A percentile compares a stretch with the other conserved stretches of the same genome.
phyloP scores from a whole-genome alignment of 1,284 basidiomycete species.

The Wallemia ichthyophaga region DNA sequence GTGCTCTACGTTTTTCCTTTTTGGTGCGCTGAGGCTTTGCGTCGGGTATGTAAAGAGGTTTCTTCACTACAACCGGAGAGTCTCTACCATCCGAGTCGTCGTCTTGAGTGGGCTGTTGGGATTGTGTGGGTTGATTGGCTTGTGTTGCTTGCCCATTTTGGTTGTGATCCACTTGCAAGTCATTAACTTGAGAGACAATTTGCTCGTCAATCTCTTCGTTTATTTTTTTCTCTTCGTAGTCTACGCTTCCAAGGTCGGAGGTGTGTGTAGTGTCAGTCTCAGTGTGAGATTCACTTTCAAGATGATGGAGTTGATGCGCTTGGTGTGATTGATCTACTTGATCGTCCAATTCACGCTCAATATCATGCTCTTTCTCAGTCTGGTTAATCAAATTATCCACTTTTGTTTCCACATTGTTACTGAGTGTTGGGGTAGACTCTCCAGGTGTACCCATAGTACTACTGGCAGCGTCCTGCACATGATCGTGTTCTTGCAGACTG shows the following conservation, averaged over 20 bases:
- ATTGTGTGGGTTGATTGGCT: no score
- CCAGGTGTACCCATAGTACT: background rate
- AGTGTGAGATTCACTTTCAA: background rate
- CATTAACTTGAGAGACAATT: background rate
- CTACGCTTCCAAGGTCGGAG: background rate
- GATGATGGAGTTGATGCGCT: no score
- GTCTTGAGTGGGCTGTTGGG: no score
- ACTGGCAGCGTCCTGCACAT: background rate
- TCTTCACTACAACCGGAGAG: background rate
- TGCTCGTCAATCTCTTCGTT: background rate
- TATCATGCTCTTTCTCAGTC: background rate
- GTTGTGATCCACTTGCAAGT: background rate
- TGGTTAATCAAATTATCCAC: background rate
- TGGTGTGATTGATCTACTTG: no score
- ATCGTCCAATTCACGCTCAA: background rate
- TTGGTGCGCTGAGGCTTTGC: background rate
- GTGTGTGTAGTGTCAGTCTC: background rate
- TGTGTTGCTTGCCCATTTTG: no score
- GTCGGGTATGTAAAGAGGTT: background rate
- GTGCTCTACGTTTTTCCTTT: background rate
- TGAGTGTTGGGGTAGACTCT: background rate
- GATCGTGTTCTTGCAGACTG: background rate
- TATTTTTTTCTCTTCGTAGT: background rate
- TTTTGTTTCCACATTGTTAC: background rate
- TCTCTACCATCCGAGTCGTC: background rate